Base-by-base conservation (phyloP, 148 eudicot genomes). In the Rhododendron griersonianum region DNA sequence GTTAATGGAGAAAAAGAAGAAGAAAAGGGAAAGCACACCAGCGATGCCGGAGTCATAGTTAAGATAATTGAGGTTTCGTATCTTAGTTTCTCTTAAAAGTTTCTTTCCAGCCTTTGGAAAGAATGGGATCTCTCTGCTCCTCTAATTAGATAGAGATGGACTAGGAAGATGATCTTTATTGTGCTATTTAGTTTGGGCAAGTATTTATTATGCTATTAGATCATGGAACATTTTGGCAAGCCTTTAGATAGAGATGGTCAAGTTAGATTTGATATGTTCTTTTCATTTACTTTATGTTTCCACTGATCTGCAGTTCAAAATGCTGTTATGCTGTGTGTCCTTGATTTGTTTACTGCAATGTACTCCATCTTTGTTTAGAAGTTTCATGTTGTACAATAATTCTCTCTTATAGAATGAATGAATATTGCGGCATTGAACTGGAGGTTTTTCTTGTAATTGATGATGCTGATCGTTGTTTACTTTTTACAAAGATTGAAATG, bases 21-120 rank as follows among this genome's bases (percentile, higher is more conserved):
- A 85, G 81, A 91, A 84, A 30, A 83, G 50, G 87, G 77, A 25
- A 23, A 78, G 76, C 71, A 88, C 59, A 28, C 71, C 61, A 61
- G 73, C 14, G 11, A 19, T 83, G 35, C 81, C 84, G 6, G 89
- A 87, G 9, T 81, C 87, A 81, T 87, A 87, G 89, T 47, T 48
- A 8, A 28, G 76, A 45, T 28, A 5, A 7, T 55, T 63, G 51
- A 23, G 76, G 19, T 41, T 10, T 48, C 55, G 69, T 25, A n/a
- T 83, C 47, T 33, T 39, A 65, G 84, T 41, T 45, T 41, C 5
- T 45, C 55, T 65, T 14, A 2, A 83, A 45, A 47, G 47, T 7
- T 63, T 23, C 35, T 80, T 50, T 41, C 82, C 37, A 51, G 35
- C 23, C 23, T 10, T 55, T 57, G 21, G 84, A 65, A 59, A 81